These are phyloP conservation scores for Boletus sp. DNA, from an alignment of 768 basidiomycete species.

Conservation along the genomic window DNA sequence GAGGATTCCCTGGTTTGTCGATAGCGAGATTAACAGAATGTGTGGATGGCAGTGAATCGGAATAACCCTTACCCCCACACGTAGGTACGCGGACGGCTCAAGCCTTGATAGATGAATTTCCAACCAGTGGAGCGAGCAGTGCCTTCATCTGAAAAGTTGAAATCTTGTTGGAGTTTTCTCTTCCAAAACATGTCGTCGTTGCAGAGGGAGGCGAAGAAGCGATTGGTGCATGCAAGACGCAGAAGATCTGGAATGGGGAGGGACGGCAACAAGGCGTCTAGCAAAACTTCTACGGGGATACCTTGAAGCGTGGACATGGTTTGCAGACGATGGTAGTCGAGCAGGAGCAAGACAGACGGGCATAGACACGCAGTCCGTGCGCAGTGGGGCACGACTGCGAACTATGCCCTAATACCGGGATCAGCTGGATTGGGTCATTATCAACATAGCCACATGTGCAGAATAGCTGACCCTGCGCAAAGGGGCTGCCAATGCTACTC, in stretches of 20 bases:
- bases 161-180: constrained; percentile 62
- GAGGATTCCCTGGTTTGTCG: constrained; percentile 46
- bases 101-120: constrained; percentile 73
- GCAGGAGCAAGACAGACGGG: neutral
- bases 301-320: constrained; percentile 43
- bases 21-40: neutral
- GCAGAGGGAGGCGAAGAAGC: constrained; percentile 56
- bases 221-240: constrained; percentile 58
- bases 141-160: constrained; percentile 68
- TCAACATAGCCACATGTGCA: constrained; percentile 27
- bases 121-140: constrained; percentile 77
- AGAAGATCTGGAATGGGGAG: constrained; percentile 56
- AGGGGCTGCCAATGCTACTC: neutral
- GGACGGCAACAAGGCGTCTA: constrained; percentile 66
- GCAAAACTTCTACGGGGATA: constrained; percentile 72
- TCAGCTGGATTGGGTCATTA: constrained; percentile 15
- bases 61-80: constrained; percentile 56
- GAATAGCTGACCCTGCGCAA: neutral
- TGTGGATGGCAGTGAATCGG: neutral
- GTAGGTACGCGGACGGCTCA: constrained; percentile 51
- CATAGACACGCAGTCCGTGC: constrained; percentile 1
- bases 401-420: constrained; percentile 3
- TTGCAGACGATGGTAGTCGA: neutral
- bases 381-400: constrained; percentile 1
- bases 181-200: constrained; percentile 82